These are phyloP conservation scores for Dendrobium officinale DNA, from an alignment of 106 monocot species.

Conservation along the genomic window DNA sequence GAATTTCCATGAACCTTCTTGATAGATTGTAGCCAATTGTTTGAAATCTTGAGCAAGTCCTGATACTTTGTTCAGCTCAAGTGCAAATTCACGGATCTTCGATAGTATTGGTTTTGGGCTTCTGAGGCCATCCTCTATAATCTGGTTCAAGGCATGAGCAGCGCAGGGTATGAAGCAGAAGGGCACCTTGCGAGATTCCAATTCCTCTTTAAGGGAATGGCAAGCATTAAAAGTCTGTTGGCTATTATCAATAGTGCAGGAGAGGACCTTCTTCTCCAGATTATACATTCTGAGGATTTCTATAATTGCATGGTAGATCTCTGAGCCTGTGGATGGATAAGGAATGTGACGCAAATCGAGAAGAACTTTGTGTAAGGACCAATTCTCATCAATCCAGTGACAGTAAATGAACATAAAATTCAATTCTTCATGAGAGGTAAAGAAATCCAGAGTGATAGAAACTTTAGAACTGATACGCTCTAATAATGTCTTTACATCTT, in stretches of 20 bases:
- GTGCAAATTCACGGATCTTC: constrained; percentile 68
- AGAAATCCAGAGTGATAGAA: constrained; percentile 73
- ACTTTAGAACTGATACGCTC: constrained; percentile 54
- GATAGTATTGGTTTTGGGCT: constrained; percentile 47
- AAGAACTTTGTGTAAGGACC: constrained; percentile 63
- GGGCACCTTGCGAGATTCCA: constrained; percentile 43
- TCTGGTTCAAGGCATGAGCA: constrained; percentile 55
- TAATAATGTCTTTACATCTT: constrained; percentile 60
- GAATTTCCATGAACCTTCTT: constrained; percentile 81
- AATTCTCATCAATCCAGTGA: constrained; percentile 79
- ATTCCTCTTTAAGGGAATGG: constrained; percentile 57
- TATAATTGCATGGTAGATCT: constrained; percentile 48
- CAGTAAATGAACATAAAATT: constrained; percentile 66
- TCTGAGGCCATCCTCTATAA: constrained; percentile 66
- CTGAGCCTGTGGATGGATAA: constrained; percentile 45
- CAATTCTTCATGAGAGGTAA: constrained; percentile 74
- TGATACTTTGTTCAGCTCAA: constrained; percentile 41
- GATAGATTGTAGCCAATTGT: constrained; percentile 46
- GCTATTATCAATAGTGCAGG: constrained; percentile 64
- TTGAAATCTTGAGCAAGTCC: constrained; percentile 68
- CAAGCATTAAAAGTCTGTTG: constrained; percentile 62
- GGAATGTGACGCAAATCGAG: constrained; percentile 69
- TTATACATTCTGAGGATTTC: constrained; percentile 44
- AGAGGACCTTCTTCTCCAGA: constrained; percentile 58
- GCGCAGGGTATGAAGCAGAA: constrained; percentile 82